These are phyloP conservation scores for Diplodia intermedia DNA, from an alignment of 2,329 filamentous ascomycete species.

Conservation along the genomic window DNA sequence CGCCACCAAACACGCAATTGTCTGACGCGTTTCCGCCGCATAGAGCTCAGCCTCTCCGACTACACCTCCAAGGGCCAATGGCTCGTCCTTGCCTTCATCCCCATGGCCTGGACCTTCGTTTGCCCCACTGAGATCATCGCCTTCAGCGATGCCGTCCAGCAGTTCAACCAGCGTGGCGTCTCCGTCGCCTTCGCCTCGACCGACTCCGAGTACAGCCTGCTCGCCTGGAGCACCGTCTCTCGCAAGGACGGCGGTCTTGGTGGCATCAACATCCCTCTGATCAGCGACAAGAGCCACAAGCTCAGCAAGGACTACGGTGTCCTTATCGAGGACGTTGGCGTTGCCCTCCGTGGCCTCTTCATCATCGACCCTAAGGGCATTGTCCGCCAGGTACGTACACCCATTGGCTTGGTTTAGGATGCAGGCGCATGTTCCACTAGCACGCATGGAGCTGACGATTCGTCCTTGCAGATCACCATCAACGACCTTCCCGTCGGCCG, in stretches of 20 bases:
- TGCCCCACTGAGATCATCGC: conserved; percentile 71
- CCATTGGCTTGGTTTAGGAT: conserved; percentile 16
- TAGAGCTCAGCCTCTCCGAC: conserved; percentile 48
- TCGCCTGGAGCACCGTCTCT: conserved; percentile 65
- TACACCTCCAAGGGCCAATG: conserved; percentile 58
- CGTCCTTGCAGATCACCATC: conserved; percentile 61
- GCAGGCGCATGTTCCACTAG: conserved; percentile 21
- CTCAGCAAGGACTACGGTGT: conserved; percentile 69
- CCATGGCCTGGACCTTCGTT: conserved; percentile 72
- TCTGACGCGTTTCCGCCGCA: conserved; percentile 21
- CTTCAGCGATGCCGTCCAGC: conserved; percentile 66
- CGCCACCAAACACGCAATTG: neutral
- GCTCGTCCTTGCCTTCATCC: conserved; percentile 71
- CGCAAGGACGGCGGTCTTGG: conserved; percentile 69
- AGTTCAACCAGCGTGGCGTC: conserved; percentile 66
- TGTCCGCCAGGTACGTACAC: conserved; percentile 56
- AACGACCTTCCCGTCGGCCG: conserved; percentile 71
- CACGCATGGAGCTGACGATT: conserved; percentile 32
- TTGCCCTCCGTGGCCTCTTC: conserved; percentile 69
- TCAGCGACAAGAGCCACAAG: conserved; percentile 67
- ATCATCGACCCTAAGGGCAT: conserved; percentile 69
- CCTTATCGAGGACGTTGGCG: conserved; percentile 68
- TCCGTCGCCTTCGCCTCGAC: conserved; percentile 67
- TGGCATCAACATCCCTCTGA: conserved; percentile 65
- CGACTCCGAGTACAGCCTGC: conserved; percentile 65